Percentiles rank a stretch among this genome's conserved stretches.
These are phyloP conservation scores for Polyplosphaeria fusca DNA, from an alignment of 495 filamentous ascomycete species.

Conservation along the genomic window DNA sequence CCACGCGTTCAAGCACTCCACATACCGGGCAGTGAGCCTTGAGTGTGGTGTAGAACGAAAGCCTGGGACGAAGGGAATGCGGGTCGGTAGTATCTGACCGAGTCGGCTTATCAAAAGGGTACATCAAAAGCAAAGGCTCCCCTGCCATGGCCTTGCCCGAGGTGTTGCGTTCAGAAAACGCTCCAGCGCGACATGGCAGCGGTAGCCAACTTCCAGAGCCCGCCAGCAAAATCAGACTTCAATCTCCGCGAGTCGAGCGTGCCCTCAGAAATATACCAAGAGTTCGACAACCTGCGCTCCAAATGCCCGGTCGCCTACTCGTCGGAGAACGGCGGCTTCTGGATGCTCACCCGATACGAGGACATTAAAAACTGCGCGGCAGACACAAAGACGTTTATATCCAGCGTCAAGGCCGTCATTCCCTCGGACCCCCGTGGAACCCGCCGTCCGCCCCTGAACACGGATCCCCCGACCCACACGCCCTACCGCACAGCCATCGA, in stretches of 20 bases:
- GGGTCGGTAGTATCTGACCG: neutral
- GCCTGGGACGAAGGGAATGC: neutral
- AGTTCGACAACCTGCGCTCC: conserved; percentile 4
- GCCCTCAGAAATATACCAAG: conserved; percentile 6
- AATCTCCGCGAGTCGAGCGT: neutral
- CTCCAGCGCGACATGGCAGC: neutral
- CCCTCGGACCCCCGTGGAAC: conserved; percentile 17
- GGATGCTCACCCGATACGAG: conserved; percentile 22
- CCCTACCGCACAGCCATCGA: conserved; percentile 23
- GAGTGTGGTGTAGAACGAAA: too few relatives aligned
- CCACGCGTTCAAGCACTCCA: too few relatives aligned
- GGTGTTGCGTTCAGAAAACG: too few relatives aligned
- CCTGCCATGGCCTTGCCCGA: too few relatives aligned
- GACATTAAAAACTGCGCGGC: conserved; percentile 15
- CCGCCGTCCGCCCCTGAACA: conserved; percentile 20
- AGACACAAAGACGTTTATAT: conserved; percentile 19
- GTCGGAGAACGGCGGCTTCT: conserved; percentile 11
- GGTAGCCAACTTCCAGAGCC: neutral
- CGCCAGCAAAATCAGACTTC: conserved; percentile 5
- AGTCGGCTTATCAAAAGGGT: neutral
- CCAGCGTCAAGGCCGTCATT: conserved; percentile 21
- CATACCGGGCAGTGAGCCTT: too few relatives aligned
- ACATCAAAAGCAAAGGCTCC: neutral
- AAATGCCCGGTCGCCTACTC: conserved; percentile 15
- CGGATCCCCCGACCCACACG: conserved; percentile 15